A percentile compares a stretch with the other conserved stretches of the same genome.
Conservation (phyloP, 1,139 yeast genomes). For the Candida pseudoviswanathii region DNA sequence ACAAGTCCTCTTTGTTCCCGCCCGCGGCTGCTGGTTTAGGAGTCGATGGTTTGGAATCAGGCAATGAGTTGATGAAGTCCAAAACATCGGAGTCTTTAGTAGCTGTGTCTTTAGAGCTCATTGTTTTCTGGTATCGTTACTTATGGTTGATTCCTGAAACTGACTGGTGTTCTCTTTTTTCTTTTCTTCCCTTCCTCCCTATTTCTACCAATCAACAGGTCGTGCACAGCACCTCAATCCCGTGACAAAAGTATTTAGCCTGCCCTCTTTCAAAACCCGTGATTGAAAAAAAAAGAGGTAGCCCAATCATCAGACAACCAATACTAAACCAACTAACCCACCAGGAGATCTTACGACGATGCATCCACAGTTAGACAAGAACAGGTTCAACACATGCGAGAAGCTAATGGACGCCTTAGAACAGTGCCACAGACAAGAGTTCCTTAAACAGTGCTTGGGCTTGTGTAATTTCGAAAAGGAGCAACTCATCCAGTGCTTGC, state of each 20-base stretch:
- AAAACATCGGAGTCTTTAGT: slow-evolving; percentile 66
- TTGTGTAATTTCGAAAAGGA: slow-evolving; percentile 84
- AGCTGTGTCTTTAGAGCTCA: slow-evolving; percentile 7
- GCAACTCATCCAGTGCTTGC: slow-evolving; percentile 76
- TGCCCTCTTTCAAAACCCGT: slow-evolving; percentile 3
- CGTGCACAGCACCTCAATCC: too few species aligned
- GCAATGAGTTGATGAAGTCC: slow-evolving; percentile 86
- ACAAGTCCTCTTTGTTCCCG: slow-evolving; percentile 56
- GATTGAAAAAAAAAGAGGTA: not conserved
- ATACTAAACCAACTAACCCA: not conserved
- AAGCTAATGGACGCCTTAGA: slow-evolving; percentile 86
- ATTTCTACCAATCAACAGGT: too few species aligned
- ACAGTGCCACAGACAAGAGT: slow-evolving; percentile 79
- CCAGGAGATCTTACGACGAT: slow-evolving; percentile 18
- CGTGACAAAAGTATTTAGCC: not conserved
- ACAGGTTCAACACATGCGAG: slow-evolving; percentile 61
- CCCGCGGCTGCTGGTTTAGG: slow-evolving; percentile 27
- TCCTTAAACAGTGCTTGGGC: slow-evolving; percentile 76
- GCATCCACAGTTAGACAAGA: slow-evolving; percentile 53
- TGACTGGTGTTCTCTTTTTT: not conserved
- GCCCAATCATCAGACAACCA: not conserved
- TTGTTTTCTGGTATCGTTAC: not conserved
- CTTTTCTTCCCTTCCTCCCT: not conserved
- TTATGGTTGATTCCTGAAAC: not conserved
- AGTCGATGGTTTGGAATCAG: slow-evolving; percentile 56